Evolutionary conservation across 1,284 basidiomycete species (phyloP).

Genomic region (Sporisorium reilianum): DNA sequence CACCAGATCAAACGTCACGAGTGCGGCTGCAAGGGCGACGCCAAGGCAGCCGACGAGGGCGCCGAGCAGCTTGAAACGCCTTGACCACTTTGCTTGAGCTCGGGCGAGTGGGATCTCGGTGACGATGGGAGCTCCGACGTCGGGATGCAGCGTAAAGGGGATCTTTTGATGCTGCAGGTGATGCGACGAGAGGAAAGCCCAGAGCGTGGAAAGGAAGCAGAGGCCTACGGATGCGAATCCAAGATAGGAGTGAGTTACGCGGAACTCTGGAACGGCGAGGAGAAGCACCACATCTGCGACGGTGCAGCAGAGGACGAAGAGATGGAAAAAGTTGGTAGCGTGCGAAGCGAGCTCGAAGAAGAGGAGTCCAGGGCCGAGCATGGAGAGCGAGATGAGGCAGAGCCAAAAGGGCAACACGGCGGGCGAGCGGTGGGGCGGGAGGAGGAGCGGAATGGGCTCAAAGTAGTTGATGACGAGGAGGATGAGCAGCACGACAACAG

Average conservation of each 20-base stretch:
- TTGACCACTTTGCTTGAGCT: slow-evolving; percentile 46
- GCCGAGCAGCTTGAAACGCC: slow-evolving; percentile 47
- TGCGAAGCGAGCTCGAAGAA: slow-evolving; percentile 57
- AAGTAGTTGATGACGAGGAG: slow-evolving; percentile 50
- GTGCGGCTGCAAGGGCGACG: slow-evolving; percentile 25
- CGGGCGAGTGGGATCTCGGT: slow-evolving; percentile 38
- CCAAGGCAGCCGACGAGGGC: slow-evolving; percentile 43
- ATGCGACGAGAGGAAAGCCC: slow-evolving; percentile 40
- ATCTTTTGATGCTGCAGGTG: slow-evolving; percentile 35
- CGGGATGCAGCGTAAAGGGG: slow-evolving; percentile 40
- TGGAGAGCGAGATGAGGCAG: slow-evolving; percentile 42
- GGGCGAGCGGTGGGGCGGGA: slow-evolving; percentile 48
- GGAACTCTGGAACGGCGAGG: slow-evolving; percentile 38
- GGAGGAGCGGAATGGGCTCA: slow-evolving; percentile 48
- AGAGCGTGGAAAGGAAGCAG: slow-evolving; percentile 40
- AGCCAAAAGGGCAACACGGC: slow-evolving; percentile 53
- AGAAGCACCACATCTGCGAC: slow-evolving; percentile 35
- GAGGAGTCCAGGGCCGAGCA: slow-evolving; percentile 48
- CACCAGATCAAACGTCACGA: slow-evolving; percentile 52
- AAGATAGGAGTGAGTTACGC: slow-evolving; percentile 46
- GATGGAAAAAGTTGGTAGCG: slow-evolving; percentile 50
- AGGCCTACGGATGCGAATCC: slow-evolving; percentile 35
- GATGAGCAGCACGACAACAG: slow-evolving; percentile 35
- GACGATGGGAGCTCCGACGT: slow-evolving; percentile 43
- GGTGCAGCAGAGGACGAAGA: slow-evolving; percentile 37